Conservation (phyloP, 208 protist genomes). For the Blechomonas ayalai region DNA sequence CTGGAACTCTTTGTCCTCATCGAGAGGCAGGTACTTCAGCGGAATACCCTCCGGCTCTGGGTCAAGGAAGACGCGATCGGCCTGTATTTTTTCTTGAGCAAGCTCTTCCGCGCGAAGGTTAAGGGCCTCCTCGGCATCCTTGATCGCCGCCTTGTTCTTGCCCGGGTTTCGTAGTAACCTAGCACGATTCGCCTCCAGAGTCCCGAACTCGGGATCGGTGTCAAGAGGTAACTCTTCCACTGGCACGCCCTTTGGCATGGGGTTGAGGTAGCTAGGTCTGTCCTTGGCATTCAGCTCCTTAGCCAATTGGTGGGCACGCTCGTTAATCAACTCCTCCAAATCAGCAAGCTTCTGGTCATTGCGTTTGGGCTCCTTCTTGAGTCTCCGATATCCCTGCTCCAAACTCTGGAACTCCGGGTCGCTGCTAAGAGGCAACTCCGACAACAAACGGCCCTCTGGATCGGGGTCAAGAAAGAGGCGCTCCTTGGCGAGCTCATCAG, state of each 20-base stretch:
- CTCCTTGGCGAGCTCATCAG: constrained; percentile 44
- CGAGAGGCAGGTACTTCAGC: constrained; percentile 54
- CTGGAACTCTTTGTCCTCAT: constrained; percentile 52
- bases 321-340: constrained; percentile 72
- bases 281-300: constrained; percentile 63
- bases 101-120: constrained; percentile 62
- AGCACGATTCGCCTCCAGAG: constrained; percentile 61
- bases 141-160: constrained; percentile 53
- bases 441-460: constrained; percentile 53
- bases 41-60: constrained; percentile 49
- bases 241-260: constrained; percentile 36
- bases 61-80: constrained; percentile 61
- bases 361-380: constrained; percentile 37
- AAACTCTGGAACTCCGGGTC: constrained; percentile 48
- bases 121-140: constrained; percentile 39
- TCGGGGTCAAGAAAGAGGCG: constrained; percentile 62
- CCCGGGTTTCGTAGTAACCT: constrained; percentile 42
- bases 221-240: constrained; percentile 63
- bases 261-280: constrained; percentile 44
- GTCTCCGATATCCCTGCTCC: constrained; percentile 47
- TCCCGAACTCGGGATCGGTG: constrained; percentile 49
- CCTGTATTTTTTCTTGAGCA: constrained; percentile 58
- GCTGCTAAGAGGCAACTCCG: constrained; percentile 48
- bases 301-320: constrained; percentile 57
- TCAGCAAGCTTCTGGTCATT: constrained; percentile 53